phyloP scores from a whole-genome alignment of 1,139 yeast genomes.

The Protomyces arabidopsidicola region DNA sequence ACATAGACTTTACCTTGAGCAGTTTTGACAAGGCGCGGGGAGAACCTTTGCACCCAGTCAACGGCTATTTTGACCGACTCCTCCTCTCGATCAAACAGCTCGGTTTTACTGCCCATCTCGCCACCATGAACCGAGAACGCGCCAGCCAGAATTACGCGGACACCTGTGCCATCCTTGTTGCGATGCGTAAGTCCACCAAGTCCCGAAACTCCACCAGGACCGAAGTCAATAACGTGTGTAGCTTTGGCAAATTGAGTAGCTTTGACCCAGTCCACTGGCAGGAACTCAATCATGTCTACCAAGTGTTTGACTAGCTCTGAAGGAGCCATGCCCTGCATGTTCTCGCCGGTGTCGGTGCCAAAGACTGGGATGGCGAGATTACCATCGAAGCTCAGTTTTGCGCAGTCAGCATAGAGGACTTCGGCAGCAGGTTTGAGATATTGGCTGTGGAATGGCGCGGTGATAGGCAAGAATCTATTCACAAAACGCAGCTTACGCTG shows the following conservation, averaged over 20 bases:
- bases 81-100: constrained; percentile 69
- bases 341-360: constrained; percentile 82
- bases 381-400: constrained; percentile 53
- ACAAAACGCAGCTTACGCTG: constrained; percentile 91
- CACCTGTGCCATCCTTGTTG: constrained; percentile 98
- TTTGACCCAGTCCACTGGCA: constrained; percentile 90
- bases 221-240: constrained; percentile 90
- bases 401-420: constrained; percentile 55
- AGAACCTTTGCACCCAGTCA: constrained; percentile 85
- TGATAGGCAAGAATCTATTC: constrained; percentile 89
- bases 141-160: constrained; percentile 90
- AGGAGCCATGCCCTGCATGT: constrained; percentile 50
- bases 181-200: constrained; percentile 92
- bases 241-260: constrained; percentile 69
- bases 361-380: constrained; percentile 77
- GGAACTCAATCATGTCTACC: constrained; percentile 73
- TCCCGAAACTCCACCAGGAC: constrained; percentile 98
- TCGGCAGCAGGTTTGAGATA: constrained; percentile 65
- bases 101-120: constrained; percentile 94
- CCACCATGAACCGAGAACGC: constrained; percentile 71
- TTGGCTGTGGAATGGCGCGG: constrained; percentile 95
- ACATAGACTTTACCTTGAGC: constrained; percentile 60
- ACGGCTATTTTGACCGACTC: constrained; percentile 71
- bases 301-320: constrained; percentile 56
- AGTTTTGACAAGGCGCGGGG: constrained; percentile 78